Conservation (phyloP, 768 basidiomycete genomes). For the Suillus variegatus region DNA sequence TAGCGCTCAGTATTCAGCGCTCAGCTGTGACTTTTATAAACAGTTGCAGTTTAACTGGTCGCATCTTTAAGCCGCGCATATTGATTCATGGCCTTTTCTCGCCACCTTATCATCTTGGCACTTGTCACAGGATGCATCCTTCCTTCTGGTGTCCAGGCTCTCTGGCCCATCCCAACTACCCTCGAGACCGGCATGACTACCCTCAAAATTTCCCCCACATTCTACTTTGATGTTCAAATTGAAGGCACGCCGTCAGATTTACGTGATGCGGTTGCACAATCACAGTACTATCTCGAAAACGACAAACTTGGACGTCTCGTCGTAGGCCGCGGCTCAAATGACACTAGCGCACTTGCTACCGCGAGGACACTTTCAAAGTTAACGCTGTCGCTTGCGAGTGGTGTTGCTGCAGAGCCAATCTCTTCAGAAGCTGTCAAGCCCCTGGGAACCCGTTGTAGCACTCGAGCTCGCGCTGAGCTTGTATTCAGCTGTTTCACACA, state of each 20-base stretch:
- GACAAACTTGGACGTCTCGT: conserved; percentile 43
- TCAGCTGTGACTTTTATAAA: conserved; percentile 1
- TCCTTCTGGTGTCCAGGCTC: conserved; percentile 10
- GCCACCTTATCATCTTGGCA: conserved; percentile 9
- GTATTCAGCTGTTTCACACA: no score
- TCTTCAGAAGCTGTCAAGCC: conserved; percentile 35
- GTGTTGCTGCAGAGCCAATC: conserved; percentile 29
- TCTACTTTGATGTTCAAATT: conserved; percentile 28
- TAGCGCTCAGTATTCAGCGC: no score
- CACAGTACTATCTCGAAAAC: conserved; percentile 31
- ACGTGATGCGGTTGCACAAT: conserved; percentile 31
- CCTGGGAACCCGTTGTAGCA: conserved; percentile 32
- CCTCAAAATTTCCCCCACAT: conserved; percentile 27
- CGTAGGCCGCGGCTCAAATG: conserved; percentile 39
- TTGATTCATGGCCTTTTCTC: conserved; percentile 7
- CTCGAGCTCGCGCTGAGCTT: no score
- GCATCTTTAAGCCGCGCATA: neutral
- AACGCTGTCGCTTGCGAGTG: conserved; percentile 24
- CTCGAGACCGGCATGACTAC: conserved; percentile 27
- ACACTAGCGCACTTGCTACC: conserved; percentile 25
- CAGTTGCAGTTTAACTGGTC: neutral
- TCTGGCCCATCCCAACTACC: conserved; percentile 36
- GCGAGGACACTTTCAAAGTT: conserved; percentile 31
- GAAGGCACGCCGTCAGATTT: conserved; percentile 34
- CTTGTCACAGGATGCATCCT: conserved; percentile 14